These are phyloP conservation scores for Allantophomopsis cytisporea DNA, from an alignment of 2,329 filamentous ascomycete genomes.

Conservation along the genomic window DNA sequence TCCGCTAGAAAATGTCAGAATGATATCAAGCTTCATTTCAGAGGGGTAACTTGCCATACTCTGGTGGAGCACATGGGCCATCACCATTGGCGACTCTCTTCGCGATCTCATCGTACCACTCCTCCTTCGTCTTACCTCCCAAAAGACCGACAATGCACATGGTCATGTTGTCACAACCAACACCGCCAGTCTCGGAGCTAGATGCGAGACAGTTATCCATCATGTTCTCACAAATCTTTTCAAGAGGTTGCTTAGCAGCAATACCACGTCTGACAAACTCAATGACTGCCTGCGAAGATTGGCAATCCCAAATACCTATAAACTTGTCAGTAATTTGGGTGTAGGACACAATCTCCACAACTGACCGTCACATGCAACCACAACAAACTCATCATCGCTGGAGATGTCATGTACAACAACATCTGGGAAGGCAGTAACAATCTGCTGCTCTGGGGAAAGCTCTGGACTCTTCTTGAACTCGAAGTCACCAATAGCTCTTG, in stretches of 20 bases:
- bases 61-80: slow-evolving; percentile 93
- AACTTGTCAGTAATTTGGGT: background rate
- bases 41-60: slow-evolving; percentile 64
- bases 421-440: slow-evolving; percentile 93
- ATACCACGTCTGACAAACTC: slow-evolving; percentile 96
- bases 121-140: slow-evolving; percentile 83
- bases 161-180: slow-evolving; percentile 99
- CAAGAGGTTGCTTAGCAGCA: slow-evolving; percentile 86
- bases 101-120: slow-evolving; percentile 96
- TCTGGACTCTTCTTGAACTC: slow-evolving; percentile 99
- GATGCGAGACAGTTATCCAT: slow-evolving; percentile 99
- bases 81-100: slow-evolving; percentile 92
- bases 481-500: slow-evolving; percentile 95
- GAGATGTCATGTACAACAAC: slow-evolving; percentile 82
- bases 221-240: slow-evolving; percentile 98
- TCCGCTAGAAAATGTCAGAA: slow-evolving; percentile 44
- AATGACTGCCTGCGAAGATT: slow-evolving; percentile 92
- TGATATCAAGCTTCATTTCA: slow-evolving; percentile 7
- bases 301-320: slow-evolving; percentile 97
- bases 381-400: slow-evolving; percentile 90
- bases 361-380: slow-evolving; percentile 85
- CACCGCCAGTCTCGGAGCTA: slow-evolving; percentile 94
- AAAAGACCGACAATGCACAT: slow-evolving; percentile 86
- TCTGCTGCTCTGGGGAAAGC: slow-evolving; percentile 93
- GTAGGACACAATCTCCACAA: background rate